Evolutionary conservation across 805 yeast genomes (phyloP), one percentile per base, ranked within the genome.

Genomic region (Cyberlindnera veronae): DNA sequence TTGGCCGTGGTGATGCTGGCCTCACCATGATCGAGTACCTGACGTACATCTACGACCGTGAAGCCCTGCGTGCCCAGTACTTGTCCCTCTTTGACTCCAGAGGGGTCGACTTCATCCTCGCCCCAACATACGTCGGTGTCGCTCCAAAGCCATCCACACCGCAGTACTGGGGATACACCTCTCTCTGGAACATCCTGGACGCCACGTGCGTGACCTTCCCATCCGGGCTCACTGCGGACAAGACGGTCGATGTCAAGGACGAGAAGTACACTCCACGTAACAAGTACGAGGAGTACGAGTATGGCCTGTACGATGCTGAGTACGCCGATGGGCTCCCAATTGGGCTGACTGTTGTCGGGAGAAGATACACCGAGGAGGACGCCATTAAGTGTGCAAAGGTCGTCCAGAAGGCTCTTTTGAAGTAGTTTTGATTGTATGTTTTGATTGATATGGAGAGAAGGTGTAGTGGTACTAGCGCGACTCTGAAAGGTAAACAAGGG

Each of bases 111-210:
- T 76, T 81, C 55, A 70, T 84, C 44, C 60, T 84, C 29, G 71
- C 82, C 37, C 90, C 91, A 41, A 72, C 79, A 8, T 78, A 79
- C 60, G 74, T 73, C 42, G 81, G 82, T 45, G 81, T 79, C 34
- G 87, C 93, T n/a, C 85, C 88, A 26, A 72, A 71, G 39, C 76
- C 82, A 15, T 76, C 73, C 32, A 69, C 72, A 36, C 72, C 82
- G 7, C 74, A 74, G 57, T 82, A 81, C 61, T 85, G 93, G 90
- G 84, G 89, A 4, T 85, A 85, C 67, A 83, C 91, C 6, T 65
- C 88, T 3, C 68, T 82, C 48, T 85, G 78, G 75, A 84, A 84
- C 61, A 55, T 84, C 40, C 60, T 83, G 47, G 93, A 84, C 60
- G 71, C 77, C 53, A 88, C 93, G 30, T 74, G 79, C 23, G 74